A percentile compares a stretch with the other conserved stretches of the same genome.
phyloP scores from a whole-genome alignment of 2,329 filamentous ascomycete species.

The Escovopsis sp. region DNA sequence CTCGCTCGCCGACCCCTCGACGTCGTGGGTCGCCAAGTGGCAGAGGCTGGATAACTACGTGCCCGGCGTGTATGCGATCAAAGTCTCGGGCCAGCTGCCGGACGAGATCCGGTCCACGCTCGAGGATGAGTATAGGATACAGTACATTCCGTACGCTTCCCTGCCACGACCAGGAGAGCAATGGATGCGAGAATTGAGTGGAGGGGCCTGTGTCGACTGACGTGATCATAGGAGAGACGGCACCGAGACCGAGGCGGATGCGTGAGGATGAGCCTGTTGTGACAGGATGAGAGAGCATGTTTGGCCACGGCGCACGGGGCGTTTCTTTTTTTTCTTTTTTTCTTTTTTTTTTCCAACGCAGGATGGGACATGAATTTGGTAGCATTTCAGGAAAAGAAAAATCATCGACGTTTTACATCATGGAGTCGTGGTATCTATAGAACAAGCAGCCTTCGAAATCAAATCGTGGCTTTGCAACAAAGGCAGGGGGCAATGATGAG shows the following conservation, averaged over 20 bases:
- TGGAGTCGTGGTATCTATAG: conserved; percentile 6
- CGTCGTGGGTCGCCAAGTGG: conserved; percentile 94
- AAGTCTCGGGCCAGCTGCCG: conserved; percentile 71
- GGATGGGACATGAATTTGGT: neutral
- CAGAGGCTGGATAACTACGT: conserved; percentile 83
- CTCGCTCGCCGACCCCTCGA: conserved; percentile 64
- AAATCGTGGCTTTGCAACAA: conserved; percentile 1
- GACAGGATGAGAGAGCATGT: neutral
- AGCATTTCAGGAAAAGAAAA: neutral
- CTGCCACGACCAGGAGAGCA: too few species aligned
- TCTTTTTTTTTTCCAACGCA: conserved; percentile 1
- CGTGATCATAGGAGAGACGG: conserved; percentile 34
- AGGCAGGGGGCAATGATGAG: neutral
- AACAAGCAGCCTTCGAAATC: neutral
- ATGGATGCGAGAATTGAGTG: too few species aligned
- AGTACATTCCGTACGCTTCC: conserved; percentile 49
- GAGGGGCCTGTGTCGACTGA: too few species aligned
- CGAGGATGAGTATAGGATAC: conserved; percentile 48
- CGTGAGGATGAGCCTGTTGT: conserved; percentile 8
- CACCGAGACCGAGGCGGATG: conserved; percentile 36
- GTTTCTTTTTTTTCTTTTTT: too few species aligned
- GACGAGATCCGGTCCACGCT: conserved; percentile 47
- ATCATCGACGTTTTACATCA: neutral
- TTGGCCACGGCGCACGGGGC: conserved; percentile 17
- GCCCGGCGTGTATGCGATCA: conserved; percentile 81